These are phyloP conservation scores for Alnus glutinosa DNA, from an alignment of 306 rosid species.

Conservation along the genomic window DNA sequence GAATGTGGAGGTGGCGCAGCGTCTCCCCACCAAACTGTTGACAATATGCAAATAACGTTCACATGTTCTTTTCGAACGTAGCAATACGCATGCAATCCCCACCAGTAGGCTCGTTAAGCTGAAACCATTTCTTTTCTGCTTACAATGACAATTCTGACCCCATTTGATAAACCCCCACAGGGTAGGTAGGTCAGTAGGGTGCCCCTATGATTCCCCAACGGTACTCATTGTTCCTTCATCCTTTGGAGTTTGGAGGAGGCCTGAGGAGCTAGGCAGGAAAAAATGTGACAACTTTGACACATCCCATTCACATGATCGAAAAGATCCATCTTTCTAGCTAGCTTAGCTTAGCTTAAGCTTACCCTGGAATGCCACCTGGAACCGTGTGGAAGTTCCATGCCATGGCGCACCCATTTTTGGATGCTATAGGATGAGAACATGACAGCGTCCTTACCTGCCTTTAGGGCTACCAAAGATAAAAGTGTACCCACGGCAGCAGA, in stretches of 20 bases:
- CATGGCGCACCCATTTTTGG: conserved; percentile 13
- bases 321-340: no score
- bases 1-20: conserved; percentile 43
- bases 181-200: no score
- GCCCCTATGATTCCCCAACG: no score
- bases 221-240: no score
- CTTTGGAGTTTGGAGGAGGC: no score
- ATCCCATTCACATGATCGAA: no score
- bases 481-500: conserved; percentile 28
- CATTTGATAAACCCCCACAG: no score
- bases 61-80: conserved; percentile 5
- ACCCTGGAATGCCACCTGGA: conserved; percentile 34
- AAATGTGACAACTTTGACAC: no score
- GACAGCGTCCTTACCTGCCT: conserved; percentile 27
- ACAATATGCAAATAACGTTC: neutral
- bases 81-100: conserved; percentile 12
- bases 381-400: neutral
- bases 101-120: neutral
- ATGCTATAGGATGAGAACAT: conserved; percentile 24
- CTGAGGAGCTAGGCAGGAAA: no score
- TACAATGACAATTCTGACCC: no score
- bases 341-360: neutral
- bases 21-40: conserved; percentile 24
- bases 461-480: conserved; percentile 19
- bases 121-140: neutral